Conservation (phyloP, 345 rosid species). For the Lumnitzera littorea region DNA sequence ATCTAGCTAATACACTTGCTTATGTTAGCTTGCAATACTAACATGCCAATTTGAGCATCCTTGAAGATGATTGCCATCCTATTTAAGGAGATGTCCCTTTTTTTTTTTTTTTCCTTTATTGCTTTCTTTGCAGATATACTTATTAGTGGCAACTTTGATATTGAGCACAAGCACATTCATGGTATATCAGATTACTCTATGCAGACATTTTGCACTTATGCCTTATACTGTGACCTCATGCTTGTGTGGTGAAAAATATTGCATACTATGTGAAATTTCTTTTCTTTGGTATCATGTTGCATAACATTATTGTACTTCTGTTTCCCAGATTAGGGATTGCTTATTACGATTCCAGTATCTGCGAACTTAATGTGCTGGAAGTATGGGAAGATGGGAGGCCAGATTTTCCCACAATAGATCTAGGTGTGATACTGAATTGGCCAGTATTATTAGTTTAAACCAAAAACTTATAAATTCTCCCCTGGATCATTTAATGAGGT, state of each 20-base stretch:
- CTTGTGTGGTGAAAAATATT: not conserved
- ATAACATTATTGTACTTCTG: not conserved
- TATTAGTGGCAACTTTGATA: no score
- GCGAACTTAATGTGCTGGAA: conserved; percentile 90
- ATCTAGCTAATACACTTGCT: no score
- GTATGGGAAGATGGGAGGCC: conserved; percentile 83
- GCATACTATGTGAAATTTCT: no score
- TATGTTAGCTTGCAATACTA: no score
- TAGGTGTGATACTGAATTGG: conserved; percentile 34
- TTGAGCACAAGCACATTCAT: no score
- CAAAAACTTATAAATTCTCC: not conserved
- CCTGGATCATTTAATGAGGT: not conserved
- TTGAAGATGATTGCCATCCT: no score
- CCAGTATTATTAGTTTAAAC: not conserved
- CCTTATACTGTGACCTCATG: not conserved
- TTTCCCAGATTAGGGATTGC: conserved; percentile 69
- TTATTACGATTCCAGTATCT: conserved; percentile 71
- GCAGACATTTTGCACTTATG: conserved; percentile 1
- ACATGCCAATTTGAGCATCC: no score
- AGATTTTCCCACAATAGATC: conserved; percentile 66
- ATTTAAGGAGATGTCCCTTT: no score
- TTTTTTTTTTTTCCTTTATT: no score
- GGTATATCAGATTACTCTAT: no score
- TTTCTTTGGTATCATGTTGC: not conserved
- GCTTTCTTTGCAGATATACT: no score